Evolutionary conservation across 2,329 filamentous ascomycete genomes (phyloP), one percentile per base, ranked within the genome.

Genomic region (Curvularia verruculosa): DNA sequence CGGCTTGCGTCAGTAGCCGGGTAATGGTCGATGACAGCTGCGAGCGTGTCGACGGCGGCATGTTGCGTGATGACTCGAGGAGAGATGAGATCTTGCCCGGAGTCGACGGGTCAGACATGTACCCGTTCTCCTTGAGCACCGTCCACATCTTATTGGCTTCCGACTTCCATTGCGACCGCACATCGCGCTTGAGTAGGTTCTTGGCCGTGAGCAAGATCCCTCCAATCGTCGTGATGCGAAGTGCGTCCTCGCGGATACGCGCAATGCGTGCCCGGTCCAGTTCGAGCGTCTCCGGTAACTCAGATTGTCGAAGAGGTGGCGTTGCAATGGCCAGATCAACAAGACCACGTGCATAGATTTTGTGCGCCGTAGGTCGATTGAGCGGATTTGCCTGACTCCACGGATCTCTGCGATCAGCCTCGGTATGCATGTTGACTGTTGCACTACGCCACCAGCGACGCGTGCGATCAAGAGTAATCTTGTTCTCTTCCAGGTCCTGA

Each of bases 181-280:
- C 89, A 69, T 94, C 90, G 15, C 91, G 86, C 77, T 92, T 93
- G 29, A 95, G 83, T 7, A 94, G 81, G 65, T 92, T 94, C 79
- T 95, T 95, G 75, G 88, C 89, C 49, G 92, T 91, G 13, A 94
- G 79, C 26, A 93, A 79, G 46, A 94, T 88, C 0, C 90, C 88
- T 1, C 89, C 89, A 3, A 89, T 85, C 1, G 89, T 89, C 21
- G 90, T 85, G 65, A 94, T 88, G 43, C 86, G 84, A 44, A 88
- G 77, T 0, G 86, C 81, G 56, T 86, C 81, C 24, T 78, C 74
- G 8, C 86, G 84, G 46, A 86, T 82, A 21, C 82, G 81, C 2
- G 78, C 75, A 40, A 91, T 84, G 15, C 90, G 88, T 51, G 82
- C 83, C 39, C 81, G 73, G 65, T 95, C 91, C 1, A 94, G 83